Conservation (phyloP, 2,329 filamentous ascomycete species). For the Aspergillus brasiliensis region DNA sequence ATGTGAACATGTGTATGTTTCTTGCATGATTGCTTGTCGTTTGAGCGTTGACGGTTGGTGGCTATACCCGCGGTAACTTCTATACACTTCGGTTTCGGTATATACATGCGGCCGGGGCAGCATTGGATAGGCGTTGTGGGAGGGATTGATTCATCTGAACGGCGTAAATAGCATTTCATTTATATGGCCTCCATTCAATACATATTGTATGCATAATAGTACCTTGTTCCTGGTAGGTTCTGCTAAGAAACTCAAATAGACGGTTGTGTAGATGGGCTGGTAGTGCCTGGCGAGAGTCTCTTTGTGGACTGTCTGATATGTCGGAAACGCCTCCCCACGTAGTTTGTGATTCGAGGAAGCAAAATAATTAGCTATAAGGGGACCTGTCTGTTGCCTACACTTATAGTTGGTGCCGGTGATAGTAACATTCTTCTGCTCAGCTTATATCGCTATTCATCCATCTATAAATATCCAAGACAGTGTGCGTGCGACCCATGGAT, state of each 20-base stretch:
- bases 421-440: no score
- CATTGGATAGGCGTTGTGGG: neutral
- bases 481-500: neutral
- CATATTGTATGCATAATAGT: neutral
- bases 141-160: neutral
- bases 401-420: no score
- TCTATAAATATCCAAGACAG: no score
- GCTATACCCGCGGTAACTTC: conserved; percentile 2
- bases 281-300: no score
- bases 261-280: no score
- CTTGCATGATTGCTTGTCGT: conserved; percentile 14
- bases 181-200: neutral
- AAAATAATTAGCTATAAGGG: no score
- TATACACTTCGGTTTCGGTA: neutral
- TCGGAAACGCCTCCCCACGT: no score
- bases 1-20: conserved; percentile 31
- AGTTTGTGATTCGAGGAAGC: no score
- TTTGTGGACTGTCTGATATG: no score
- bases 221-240: neutral
- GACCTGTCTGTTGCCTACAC: no score
- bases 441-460: no score
- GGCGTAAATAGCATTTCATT: neutral
- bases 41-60: conserved; percentile 7
- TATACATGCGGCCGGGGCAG: conserved; percentile 1
- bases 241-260: neutral